Percentiles rank a stretch among this genome's conserved stretches.
Conservation (phyloP, 2,329 filamentous ascomycete genomes). For the Onygena corvina region DNA sequence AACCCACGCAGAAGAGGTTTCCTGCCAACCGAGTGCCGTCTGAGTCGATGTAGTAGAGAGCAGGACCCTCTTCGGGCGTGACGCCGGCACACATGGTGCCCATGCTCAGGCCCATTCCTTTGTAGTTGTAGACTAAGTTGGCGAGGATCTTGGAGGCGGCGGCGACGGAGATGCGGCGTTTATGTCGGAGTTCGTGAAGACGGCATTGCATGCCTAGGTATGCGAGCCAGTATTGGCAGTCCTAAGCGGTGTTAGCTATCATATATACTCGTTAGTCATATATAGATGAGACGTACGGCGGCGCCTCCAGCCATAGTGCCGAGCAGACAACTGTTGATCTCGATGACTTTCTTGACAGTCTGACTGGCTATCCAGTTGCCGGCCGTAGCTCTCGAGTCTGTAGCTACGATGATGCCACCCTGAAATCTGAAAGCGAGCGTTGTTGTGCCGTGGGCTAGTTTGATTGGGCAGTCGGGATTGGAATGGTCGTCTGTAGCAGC, state of each 20-base stretch:
- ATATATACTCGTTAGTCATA: neutral
- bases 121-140: conserved; percentile 97
- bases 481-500: conserved; percentile 93
- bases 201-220: conserved; percentile 99
- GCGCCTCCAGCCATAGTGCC: conserved; percentile 98
- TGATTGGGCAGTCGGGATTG: conserved; percentile 96
- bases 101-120: conserved; percentile 97
- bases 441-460: conserved; percentile 97
- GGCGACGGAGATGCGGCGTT: conserved; percentile 94
- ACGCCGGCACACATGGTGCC: conserved; percentile 99
- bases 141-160: conserved; percentile 97
- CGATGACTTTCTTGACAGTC: conserved; percentile 99
- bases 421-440: conserved; percentile 97
- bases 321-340: conserved; percentile 87
- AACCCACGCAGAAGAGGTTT: conserved; percentile 96
- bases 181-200: conserved; percentile 97
- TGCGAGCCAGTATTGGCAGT: conserved; percentile 99
- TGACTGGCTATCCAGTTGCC: conserved; percentile 99
- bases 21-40: conserved; percentile 87
- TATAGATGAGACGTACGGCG: conserved; percentile 48
- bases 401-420: conserved; percentile 95
- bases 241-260: no score
- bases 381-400: conserved; percentile 90
- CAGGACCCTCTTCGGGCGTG: conserved; percentile 78
- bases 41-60: conserved; percentile 97